These are phyloP conservation scores for Picochlorum costavermella DNA, from an alignment of 139 green algal genomes.

Conservation along the genomic window DNA sequence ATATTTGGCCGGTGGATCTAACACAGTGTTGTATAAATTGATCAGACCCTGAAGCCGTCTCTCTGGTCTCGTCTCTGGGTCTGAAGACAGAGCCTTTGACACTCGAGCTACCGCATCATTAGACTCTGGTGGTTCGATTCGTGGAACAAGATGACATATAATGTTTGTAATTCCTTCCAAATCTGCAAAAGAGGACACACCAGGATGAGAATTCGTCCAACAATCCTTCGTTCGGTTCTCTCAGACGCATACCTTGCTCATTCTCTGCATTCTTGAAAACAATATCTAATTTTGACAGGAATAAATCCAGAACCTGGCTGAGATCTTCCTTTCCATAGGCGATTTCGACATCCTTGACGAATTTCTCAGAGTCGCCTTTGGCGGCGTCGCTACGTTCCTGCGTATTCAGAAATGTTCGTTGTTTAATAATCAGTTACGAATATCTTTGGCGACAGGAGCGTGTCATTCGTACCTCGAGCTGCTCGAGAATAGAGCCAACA, in stretches of 20 bases:
- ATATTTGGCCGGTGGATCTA: conserved; percentile 19
- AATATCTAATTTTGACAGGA: conserved; percentile 27
- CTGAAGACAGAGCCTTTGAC: conserved; percentile 11
- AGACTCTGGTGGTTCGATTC: conserved; percentile 12
- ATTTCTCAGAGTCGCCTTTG: conserved; percentile 20
- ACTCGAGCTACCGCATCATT: conserved; percentile 13
- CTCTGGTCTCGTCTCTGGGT: conserved; percentile 5
- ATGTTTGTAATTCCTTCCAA: conserved; percentile 44
- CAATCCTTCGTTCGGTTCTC: background rate
- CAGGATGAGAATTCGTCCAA: background rate
- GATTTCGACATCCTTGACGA: conserved; percentile 24
- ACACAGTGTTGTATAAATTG: conserved; percentile 36
- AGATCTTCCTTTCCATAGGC: conserved; percentile 22
- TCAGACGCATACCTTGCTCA: conserved; percentile 19
- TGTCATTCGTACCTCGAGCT: conserved; percentile 17
- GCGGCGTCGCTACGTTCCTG: conserved; percentile 9
- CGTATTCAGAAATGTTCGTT: background rate
- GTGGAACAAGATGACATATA: conserved; percentile 34
- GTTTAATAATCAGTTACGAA: background rate
- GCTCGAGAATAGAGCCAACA: conserved; percentile 29
- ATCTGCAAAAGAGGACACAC: conserved; percentile 9
- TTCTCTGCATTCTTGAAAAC: conserved; percentile 26
- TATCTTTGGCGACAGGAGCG: background rate
- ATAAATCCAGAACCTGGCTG: conserved; percentile 28
- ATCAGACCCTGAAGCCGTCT: conserved; percentile 31